Evolutionary conservation across 1,139 yeast species (phyloP), one percentile per base, ranked within the genome.

Genomic region (Debaryomycetaceae sp.): DNA sequence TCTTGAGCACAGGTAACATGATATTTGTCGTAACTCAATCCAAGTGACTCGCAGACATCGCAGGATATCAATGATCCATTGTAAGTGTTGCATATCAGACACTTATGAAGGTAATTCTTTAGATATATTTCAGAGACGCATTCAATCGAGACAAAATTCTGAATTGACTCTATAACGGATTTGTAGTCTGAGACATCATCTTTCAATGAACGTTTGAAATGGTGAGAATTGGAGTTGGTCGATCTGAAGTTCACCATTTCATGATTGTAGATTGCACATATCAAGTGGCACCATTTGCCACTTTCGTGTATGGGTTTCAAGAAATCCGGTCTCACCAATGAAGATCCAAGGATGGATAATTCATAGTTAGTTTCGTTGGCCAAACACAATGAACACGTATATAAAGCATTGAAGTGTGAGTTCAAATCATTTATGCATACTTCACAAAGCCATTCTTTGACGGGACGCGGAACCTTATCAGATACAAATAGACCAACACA

Each of bases 221-320:
- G 37, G 17, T 40, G 37, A 9, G 46, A 44, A 14, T 36, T 24
- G 13, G 42, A 38, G 2, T 45, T 38, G 9, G 44, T 36, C 5
- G 46, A 39, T 33, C 53, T 55, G 47, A 68, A 61, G 4, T 55
- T 58, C 7, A 68, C 57, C 6, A 48, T 39, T 8, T 60, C 50
- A 43, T 59, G 49, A 44, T 57, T 70, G 60, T 83, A 83, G 0
- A 87, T 46, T 0, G 95, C 85, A 64, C 99, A 91, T 5, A 81
- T 52, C 6, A 86, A 69, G 66, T 91, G 98, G 36, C 85, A 83
- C 98, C 98, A 91, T 47, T 74, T 72, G 2, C 88, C 87, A 33
- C 66, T 55, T 35, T 76, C 80, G 13, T 61, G 56, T 0, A 95
- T 82, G n/a, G 89, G 76, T 55, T 87, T 87, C 54, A 90, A 63